Percentiles rank a stretch among this genome's conserved stretches.
Conservation (phyloP, 1,139 yeast genomes). For the Wickerhamomyces sp. region DNA sequence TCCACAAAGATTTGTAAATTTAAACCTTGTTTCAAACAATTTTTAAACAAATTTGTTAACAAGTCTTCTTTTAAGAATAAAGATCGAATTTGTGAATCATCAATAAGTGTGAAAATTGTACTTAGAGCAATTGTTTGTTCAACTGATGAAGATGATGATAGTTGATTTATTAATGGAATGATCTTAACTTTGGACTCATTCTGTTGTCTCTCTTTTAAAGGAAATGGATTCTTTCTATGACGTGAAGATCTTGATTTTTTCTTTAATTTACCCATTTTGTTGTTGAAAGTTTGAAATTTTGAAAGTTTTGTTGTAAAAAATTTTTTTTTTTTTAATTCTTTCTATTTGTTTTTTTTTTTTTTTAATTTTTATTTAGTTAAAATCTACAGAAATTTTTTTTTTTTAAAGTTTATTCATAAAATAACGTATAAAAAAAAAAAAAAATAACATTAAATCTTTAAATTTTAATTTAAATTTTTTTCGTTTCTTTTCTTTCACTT, state of each 20-base stretch:
- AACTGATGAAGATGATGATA: slow-evolving; percentile 58
- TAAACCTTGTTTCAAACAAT: slow-evolving; percentile 59
- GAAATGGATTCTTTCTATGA: slow-evolving; percentile 43
- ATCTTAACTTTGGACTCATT: slow-evolving; percentile 50
- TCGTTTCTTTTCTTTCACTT: too few relatives aligned
- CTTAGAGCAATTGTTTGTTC: slow-evolving; percentile 77
- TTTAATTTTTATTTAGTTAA: too few relatives aligned
- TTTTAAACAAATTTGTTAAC: slow-evolving; percentile 57
- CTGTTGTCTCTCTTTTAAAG: slow-evolving; percentile 39
- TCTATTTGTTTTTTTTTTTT: too few relatives aligned
- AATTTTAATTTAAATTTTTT: too few relatives aligned
- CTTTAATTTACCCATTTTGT: slow-evolving; percentile 70
- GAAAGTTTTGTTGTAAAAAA: too few relatives aligned
- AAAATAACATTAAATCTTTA: too few relatives aligned
- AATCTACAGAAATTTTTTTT: too few relatives aligned
- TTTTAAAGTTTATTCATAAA: too few relatives aligned
- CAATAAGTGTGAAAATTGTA: slow-evolving; percentile 66
- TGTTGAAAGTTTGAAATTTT: background rate
- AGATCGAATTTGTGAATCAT: slow-evolving; percentile 59
- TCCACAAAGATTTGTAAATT: slow-evolving; percentile 76
- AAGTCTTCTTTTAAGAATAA: slow-evolving; percentile 66
- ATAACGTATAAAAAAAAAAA: too few relatives aligned
- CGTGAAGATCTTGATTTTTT: slow-evolving; percentile 59
- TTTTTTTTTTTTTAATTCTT: too few relatives aligned
- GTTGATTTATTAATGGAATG: slow-evolving; percentile 60